Conservation (phyloP, 768 basidiomycete genomes). For the Boletellus ananiceps region DNA sequence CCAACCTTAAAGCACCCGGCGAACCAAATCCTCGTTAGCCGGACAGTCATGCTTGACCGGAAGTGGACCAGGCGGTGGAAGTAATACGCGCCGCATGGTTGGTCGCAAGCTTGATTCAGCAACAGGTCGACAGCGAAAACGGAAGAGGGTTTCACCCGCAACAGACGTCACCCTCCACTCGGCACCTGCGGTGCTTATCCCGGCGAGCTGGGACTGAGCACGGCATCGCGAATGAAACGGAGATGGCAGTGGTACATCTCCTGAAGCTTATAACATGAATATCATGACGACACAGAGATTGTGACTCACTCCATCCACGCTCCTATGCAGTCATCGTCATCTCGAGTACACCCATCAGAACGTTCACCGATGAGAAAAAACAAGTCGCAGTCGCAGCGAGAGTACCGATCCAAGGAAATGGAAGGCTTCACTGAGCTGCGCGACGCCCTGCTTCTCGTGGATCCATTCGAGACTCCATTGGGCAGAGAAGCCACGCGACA, state of each 20-base stretch:
- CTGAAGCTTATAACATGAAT: slow-evolving; percentile 15
- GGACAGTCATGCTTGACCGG: not conserved
- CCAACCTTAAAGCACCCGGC: not conserved
- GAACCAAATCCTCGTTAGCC: not conserved
- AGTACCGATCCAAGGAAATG: slow-evolving; percentile 28
- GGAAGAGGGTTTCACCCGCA: not conserved
- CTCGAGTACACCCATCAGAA: slow-evolving; percentile 3
- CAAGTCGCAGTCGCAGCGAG: slow-evolving; percentile 26
- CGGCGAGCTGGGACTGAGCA: not conserved
- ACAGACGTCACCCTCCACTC: not conserved
- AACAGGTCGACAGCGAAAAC: no score
- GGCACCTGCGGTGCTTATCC: not conserved
- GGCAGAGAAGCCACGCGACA: slow-evolving; percentile 29
- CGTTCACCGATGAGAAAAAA: slow-evolving; percentile 13
- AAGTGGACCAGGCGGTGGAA: not conserved
- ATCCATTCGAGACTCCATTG: slow-evolving; percentile 21
- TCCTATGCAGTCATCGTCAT: slow-evolving; percentile 16
- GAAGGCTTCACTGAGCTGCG: slow-evolving; percentile 31
- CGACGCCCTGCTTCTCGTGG: slow-evolving; percentile 20
- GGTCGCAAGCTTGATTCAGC: not conserved
- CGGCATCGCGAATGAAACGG: not conserved
- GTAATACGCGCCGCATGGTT: not conserved
- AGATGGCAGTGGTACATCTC: slow-evolving; percentile 1
- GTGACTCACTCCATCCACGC: slow-evolving; percentile 13
- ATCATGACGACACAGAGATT: not conserved